Evolutionary conservation across 352 stramenopile genomes (phyloP).

Genomic region (Globisporangium solare): DNA sequence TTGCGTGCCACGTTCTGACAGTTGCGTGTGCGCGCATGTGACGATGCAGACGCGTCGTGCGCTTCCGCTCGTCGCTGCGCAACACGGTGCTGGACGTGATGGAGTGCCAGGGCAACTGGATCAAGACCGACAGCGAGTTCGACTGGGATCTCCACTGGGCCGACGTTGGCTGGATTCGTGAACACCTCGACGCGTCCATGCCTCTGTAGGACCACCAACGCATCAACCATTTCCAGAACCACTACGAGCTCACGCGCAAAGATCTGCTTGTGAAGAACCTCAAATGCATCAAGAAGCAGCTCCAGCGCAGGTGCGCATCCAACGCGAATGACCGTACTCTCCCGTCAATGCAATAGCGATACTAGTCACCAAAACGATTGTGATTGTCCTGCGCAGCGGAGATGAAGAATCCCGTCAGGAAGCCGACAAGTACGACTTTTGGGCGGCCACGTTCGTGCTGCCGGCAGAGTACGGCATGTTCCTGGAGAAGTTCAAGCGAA

Average conservation of each 20-base stretch:
- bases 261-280: slow-evolving; percentile 90
- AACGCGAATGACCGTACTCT: too few species aligned
- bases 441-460: slow-evolving; percentile 79
- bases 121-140: slow-evolving; percentile 67
- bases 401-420: slow-evolving; percentile 29
- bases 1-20: too few species aligned
- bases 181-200: slow-evolving; percentile 63
- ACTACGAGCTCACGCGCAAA: slow-evolving; percentile 91
- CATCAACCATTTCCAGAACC: slow-evolving; percentile 93
- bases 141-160: slow-evolving; percentile 87
- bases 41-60: slow-evolving; percentile 17
- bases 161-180: slow-evolving; percentile 79
- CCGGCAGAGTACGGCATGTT: slow-evolving; percentile 86
- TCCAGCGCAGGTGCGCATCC: slow-evolving; percentile 50
- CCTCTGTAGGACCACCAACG: slow-evolving; percentile 61
- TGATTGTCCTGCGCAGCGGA: slow-evolving; percentile 15
- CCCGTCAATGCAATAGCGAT: too few species aligned
- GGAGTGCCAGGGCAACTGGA: slow-evolving; percentile 40
- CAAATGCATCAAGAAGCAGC: slow-evolving; percentile 84
- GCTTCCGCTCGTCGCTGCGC: slow-evolving; percentile 61
- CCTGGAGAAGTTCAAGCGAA: slow-evolving; percentile 60
- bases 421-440: slow-evolving; percentile 55
- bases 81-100: slow-evolving; percentile 85
- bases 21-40: not conserved
- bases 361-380: too few species aligned